Conservation (phyloP, 176 grass and related monocot species). For the Musa beccarii region DNA sequence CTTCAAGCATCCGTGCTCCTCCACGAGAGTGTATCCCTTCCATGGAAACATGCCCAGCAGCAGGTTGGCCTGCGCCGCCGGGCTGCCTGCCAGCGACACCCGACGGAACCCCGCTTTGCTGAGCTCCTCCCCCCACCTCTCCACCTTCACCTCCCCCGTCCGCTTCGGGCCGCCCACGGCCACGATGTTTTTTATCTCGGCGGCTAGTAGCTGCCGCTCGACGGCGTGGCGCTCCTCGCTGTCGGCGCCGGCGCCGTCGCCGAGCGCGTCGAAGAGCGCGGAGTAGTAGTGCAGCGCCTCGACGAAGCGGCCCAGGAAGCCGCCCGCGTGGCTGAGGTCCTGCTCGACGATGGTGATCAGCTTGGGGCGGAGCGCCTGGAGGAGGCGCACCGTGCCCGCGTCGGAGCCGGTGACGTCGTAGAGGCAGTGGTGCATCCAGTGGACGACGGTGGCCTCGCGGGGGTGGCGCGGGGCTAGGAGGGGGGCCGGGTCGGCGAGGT, state of each 20-base stretch:
- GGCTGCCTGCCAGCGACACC: constrained; percentile 63
- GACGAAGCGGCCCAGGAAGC: constrained; percentile 78
- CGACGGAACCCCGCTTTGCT: constrained; percentile 43
- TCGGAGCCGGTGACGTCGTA: constrained; percentile 92
- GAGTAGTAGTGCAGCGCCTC: constrained; percentile 97
- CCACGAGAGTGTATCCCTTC: constrained; percentile 85
- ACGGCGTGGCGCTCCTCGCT: constrained; percentile 47
- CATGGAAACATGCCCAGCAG: constrained; percentile 79
- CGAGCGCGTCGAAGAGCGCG: constrained; percentile 79
- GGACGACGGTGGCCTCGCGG: constrained; percentile 55
- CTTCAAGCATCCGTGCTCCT: constrained; percentile 62
- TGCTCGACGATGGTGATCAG: constrained; percentile 91
- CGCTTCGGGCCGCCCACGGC: constrained; percentile 69
- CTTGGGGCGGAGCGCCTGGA: constrained; percentile 49
- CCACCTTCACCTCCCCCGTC: constrained; percentile 66
- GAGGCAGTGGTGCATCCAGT: constrained; percentile 95
- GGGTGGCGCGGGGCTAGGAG: constrained; percentile 40
- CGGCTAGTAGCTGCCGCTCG: constrained; percentile 68
- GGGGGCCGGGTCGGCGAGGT: constrained; percentile 32
- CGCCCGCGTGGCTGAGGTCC: constrained; percentile 58
- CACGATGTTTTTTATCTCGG: constrained; percentile 91
- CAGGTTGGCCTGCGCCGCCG: constrained; percentile 65
- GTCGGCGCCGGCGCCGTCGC: constrained; percentile 41
- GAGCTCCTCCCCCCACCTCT: constrained; percentile 79
- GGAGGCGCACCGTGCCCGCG: constrained; percentile 38